A percentile compares a stretch with the other conserved stretches of the same genome.
phyloP scores from a whole-genome alignment of 768 basidiomycete genomes.

The Guyanaporus albipodus region DNA sequence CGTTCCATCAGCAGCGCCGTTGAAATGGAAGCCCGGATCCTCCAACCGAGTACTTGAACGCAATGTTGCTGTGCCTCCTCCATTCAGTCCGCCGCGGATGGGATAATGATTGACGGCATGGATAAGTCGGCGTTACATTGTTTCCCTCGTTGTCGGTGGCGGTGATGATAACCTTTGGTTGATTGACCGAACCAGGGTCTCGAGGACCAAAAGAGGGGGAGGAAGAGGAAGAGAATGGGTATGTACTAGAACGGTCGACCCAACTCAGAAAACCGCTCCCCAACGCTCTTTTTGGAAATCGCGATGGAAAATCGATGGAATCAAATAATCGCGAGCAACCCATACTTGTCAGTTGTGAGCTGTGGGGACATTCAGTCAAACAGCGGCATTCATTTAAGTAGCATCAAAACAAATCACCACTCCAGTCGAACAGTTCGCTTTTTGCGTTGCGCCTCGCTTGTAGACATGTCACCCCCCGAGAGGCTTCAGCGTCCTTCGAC shows the following conservation, averaged over 20 bases:
- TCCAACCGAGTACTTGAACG: background rate
- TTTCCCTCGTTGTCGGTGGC: slow-evolving; percentile 17
- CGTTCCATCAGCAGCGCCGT: slow-evolving; percentile 4
- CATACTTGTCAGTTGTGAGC: background rate
- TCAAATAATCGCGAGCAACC: background rate
- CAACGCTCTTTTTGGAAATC: background rate
- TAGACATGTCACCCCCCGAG: background rate
- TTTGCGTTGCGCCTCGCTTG: slow-evolving; percentile 1
- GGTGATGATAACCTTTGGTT: slow-evolving; percentile 9
- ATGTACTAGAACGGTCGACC: no score
- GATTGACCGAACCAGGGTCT: background rate
- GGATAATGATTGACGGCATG: slow-evolving; percentile 14
- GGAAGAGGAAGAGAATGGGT: no score
- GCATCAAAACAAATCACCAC: background rate
- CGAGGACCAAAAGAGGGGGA: background rate
- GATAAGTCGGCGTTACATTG: slow-evolving; percentile 22
- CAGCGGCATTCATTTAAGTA: background rate
- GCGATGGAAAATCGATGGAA: background rate
- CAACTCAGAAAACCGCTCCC: background rate
- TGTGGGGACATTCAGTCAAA: slow-evolving; percentile 3
- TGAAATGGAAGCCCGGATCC: slow-evolving; percentile 16
- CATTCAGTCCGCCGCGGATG: background rate
- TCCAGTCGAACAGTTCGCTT: background rate
- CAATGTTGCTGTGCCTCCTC: slow-evolving; percentile 13
- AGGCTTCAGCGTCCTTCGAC: background rate